phyloP scores from a whole-genome alignment of 768 basidiomycete species.

The Lactarius hatsudake region DNA sequence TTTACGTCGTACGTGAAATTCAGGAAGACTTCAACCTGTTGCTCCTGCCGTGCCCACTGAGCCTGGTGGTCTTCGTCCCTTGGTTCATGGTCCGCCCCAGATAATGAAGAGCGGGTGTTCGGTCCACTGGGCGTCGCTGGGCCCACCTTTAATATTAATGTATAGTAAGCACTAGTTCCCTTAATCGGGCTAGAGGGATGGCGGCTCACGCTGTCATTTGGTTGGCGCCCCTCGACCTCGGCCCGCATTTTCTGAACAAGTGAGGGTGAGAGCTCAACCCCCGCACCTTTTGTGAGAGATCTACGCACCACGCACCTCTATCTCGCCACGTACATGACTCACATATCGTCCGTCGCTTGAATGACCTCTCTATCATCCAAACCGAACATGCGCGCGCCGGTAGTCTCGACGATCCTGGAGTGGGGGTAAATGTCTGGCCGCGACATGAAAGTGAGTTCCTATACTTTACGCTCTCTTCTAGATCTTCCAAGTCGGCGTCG shows the following conservation, averaged over 20 bases:
- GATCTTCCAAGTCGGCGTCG: slow-evolving; percentile 85
- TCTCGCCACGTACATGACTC: slow-evolving; percentile 64
- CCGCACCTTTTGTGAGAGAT: not conserved
- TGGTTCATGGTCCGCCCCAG: slow-evolving; percentile 18
- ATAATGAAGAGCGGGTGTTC: slow-evolving; percentile 1
- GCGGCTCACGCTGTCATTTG: slow-evolving; percentile 23
- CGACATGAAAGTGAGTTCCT: slow-evolving; percentile 23
- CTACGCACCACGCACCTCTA: slow-evolving; percentile 58
- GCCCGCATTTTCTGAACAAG: slow-evolving; percentile 67
- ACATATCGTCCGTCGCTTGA: slow-evolving; percentile 76
- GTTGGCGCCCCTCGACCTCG: slow-evolving; percentile 43
- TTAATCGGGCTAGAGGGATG: not conserved
- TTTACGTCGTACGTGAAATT: not conserved
- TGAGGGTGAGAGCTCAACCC: slow-evolving; percentile 2
- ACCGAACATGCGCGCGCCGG: slow-evolving; percentile 81
- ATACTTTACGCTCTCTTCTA: slow-evolving; percentile 92
- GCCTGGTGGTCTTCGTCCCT: slow-evolving; percentile 61
- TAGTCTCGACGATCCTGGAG: slow-evolving; percentile 78
- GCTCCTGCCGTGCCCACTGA: slow-evolving; percentile 84
- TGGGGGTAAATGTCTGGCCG: not conserved
- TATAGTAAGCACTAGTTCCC: not conserved
- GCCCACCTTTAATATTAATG: slow-evolving; percentile 4
- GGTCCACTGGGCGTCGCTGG: slow-evolving; percentile 10
- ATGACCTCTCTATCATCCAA: slow-evolving; percentile 76
- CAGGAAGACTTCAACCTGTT: slow-evolving; percentile 50